A percentile compares a stretch with the other conserved stretches of the same genome.
phyloP scores from a whole-genome alignment of 768 basidiomycete species.

The Vishniacozyma victoriae region DNA sequence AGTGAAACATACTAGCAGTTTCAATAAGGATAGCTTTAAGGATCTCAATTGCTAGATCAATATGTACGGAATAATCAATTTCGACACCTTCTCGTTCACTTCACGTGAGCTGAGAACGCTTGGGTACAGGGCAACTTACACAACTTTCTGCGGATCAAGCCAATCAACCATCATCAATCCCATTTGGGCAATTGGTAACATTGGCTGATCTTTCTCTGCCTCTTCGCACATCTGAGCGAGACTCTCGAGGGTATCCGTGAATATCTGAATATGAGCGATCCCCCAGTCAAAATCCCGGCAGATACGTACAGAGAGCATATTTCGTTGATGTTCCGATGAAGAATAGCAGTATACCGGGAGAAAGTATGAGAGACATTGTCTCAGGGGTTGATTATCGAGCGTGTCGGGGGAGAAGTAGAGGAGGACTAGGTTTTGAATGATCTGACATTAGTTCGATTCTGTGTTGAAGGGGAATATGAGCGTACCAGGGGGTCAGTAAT shows the following conservation, averaged over 20 bases:
- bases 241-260: slow-evolving; percentile 62
- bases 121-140: slow-evolving; percentile 42
- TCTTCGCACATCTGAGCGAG: slow-evolving; percentile 58
- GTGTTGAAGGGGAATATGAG: not conserved
- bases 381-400: slow-evolving; percentile 68
- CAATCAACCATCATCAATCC: slow-evolving; percentile 77
- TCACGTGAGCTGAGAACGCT: slow-evolving; percentile 2
- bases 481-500: slow-evolving; percentile 65
- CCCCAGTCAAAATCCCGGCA: not conserved
- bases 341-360: slow-evolving; percentile 81
- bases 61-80: slow-evolving; percentile 51
- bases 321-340: slow-evolving; percentile 63
- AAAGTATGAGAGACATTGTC: slow-evolving; percentile 82
- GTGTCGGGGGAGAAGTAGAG: slow-evolving; percentile 77
- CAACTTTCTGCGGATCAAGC: slow-evolving; percentile 74
- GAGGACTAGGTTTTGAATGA: slow-evolving; percentile 53
- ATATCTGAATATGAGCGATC: slow-evolving; percentile 53
- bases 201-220: slow-evolving; percentile 61
- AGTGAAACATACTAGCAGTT: slow-evolving; percentile 52
- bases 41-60: slow-evolving; percentile 58
- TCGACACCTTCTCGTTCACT: slow-evolving; percentile 51
- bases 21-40: slow-evolving; percentile 54
- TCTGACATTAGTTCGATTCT: slow-evolving; percentile 42
- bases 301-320: slow-evolving; percentile 60
- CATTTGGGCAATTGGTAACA: slow-evolving; percentile 67